A percentile compares a stretch with the other conserved stretches of the same genome.
These are phyloP conservation scores for Tricholoma terreum DNA, from an alignment of 768 basidiomycete genomes.

Conservation along the genomic window DNA sequence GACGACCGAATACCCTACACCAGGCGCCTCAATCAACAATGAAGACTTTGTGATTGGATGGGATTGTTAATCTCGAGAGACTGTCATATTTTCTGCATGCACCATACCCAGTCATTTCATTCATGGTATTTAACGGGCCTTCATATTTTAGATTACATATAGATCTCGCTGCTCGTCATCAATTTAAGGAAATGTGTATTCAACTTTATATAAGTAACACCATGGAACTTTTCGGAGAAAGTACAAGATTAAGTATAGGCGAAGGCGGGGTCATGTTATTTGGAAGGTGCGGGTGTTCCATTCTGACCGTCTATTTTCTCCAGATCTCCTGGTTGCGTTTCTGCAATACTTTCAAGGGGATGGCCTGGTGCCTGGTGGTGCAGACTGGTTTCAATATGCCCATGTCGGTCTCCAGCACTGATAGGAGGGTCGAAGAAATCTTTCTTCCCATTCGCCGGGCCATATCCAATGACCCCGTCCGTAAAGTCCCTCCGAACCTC, in stretches of 20 bases:
- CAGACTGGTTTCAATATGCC: conserved; percentile 32
- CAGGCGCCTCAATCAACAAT: not conserved
- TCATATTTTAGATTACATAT: conserved; percentile 5
- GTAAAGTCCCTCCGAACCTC: conserved; percentile 65
- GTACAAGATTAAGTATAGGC: conserved; percentile 12
- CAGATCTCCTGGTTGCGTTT: not conserved
- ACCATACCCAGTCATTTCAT: not conserved
- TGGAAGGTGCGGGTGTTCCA: conserved; percentile 9
- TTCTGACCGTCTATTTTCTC: conserved; percentile 30
- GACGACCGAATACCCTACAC: conserved; percentile 3
- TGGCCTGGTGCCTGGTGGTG: not conserved
- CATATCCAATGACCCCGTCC: conserved; percentile 46
- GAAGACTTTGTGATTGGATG: conserved; percentile 63
- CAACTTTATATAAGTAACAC: no score
- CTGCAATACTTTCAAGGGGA: not conserved
- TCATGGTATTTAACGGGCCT: conserved; percentile 5
- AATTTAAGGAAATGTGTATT: no score
- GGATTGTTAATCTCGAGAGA: conserved; percentile 54
- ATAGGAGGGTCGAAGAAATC: conserved; percentile 22
- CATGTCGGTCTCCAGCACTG: conserved; percentile 39
- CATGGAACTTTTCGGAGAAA: not conserved
- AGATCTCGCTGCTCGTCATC: conserved; percentile 8
- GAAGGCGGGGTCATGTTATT: conserved; percentile 6
- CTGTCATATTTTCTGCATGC: not conserved
- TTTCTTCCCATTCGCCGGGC: conserved; percentile 23